Base-by-base conservation (phyloP, 83 land plant species). In the Diphasiastrum complanatum region DNA sequence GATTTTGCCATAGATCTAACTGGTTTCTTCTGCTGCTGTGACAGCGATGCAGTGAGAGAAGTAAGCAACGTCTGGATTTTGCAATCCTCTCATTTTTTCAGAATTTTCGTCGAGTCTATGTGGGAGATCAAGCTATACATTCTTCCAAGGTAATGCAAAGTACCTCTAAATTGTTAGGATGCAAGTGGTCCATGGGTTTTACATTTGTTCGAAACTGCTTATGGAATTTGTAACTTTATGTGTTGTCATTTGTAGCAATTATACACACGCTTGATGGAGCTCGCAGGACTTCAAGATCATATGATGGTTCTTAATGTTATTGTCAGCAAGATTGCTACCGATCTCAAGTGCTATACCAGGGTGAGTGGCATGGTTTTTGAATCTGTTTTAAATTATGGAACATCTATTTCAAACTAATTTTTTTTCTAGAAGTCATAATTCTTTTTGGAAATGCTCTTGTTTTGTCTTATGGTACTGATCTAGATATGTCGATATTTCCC, bases 111-210 rank as follows among this genome's bases (percentile, higher is more conserved):
- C 80, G 81, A 70, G 87, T 89, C 8, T 91, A 91, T 66, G 95
- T 91, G 31, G 97, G 97, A 11, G 97, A 91, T 66, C 97, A 87
- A 35, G 97, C 95, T 6, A 78, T 91, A 82, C 86, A 87, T 74
- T 87, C 97, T 43, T 84, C 95, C 5, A 91, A 91, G 84, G 95
- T 89, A 75, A 52, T 12, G n/a, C 28, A 36, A n/a, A n/a, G n/a
- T n/a, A n/a, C n/a, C n/a, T n/a, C n/a, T n/a, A n/a, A n/a, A n/a
- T n/a, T n/a, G n/a, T n/a, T n/a, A n/a, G n/a, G n/a, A n/a, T n/a
- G n/a, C n/a, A n/a, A n/a, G n/a, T n/a, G n/a, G n/a, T n/a, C n/a
- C n/a, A n/a, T n/a, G n/a, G n/a, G n/a, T n/a, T n/a, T n/a, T n/a
- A n/a, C n/a, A n/a, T n/a, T n/a, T n/a, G n/a, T 22, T 25, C 29